Conservation (phyloP, 2,329 filamentous ascomycete genomes). For the Boeremia lycopersici region DNA sequence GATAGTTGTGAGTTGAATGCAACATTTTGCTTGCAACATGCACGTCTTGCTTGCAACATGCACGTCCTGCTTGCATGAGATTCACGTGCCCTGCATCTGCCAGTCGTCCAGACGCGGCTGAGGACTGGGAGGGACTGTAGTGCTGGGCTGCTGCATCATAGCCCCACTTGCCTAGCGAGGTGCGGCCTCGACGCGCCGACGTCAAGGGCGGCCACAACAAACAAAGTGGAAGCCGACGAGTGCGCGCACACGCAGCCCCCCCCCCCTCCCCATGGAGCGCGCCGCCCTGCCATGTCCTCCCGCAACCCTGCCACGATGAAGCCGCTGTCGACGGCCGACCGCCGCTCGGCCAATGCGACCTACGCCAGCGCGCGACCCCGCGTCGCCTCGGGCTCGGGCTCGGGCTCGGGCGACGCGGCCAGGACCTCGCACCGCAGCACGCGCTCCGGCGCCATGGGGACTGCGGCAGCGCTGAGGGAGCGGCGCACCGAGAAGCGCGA, state of each 20-base stretch:
- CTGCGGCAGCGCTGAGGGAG: constrained; percentile 30
- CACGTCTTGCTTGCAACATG: not conserved
- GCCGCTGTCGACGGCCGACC: constrained; percentile 38
- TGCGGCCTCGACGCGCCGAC: constrained; percentile 15
- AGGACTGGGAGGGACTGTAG: too few species aligned
- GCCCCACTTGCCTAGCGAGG: constrained; percentile 8
- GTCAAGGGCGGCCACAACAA: constrained; percentile 18
- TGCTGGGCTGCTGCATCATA: constrained; percentile 13
- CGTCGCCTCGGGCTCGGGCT: constrained; percentile 43
- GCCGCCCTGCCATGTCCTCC: constrained; percentile 38
- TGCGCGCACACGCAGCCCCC: constrained; percentile 10
- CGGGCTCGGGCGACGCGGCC: constrained; percentile 26
- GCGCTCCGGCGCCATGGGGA: constrained; percentile 30
- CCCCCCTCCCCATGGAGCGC: constrained; percentile 42
- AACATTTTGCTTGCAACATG: not conserved
- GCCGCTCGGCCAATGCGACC: constrained; percentile 39
- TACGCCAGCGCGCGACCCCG: constrained; percentile 45
- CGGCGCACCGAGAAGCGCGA: constrained; percentile 45
- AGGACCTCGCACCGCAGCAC: constrained; percentile 39
- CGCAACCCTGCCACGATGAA: constrained; percentile 41
- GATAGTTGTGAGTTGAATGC: not conserved
- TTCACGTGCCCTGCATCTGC: too few species aligned
- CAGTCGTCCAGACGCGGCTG: too few species aligned
- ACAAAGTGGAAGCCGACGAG: constrained; percentile 14
- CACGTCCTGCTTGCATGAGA: not conserved